These are phyloP conservation scores for Populus tomentosa DNA, from an alignment of 441 rosid genomes.

Conservation along the genomic window DNA sequence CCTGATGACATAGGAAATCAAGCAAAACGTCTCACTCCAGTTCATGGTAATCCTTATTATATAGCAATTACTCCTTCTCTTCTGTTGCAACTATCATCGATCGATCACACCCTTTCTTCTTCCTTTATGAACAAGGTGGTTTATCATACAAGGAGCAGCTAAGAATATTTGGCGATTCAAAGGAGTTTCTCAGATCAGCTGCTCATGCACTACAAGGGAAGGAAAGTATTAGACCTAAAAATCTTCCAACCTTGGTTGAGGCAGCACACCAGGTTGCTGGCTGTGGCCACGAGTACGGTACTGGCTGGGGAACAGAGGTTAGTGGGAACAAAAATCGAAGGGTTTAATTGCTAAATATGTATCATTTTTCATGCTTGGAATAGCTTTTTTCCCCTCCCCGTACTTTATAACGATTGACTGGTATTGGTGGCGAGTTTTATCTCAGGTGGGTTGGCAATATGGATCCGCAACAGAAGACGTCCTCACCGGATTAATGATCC, in stretches of 20 bases:
- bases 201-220: slow-evolving; percentile 40
- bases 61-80: neutral
- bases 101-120: neutral
- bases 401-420: neutral
- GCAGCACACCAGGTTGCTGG: slow-evolving; percentile 37
- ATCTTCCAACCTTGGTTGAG: slow-evolving; percentile 20
- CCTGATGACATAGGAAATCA: slow-evolving; percentile 21
- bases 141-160: slow-evolving; percentile 10
- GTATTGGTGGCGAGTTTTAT: too few relatives aligned
- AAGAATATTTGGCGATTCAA: slow-evolving; percentile 40
- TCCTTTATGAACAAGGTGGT: slow-evolving; percentile 15
- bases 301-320: slow-evolving; percentile 55
- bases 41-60: slow-evolving; percentile 9
- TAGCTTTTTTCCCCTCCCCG: too few relatives aligned
- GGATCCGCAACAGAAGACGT: slow-evolving; percentile 45
- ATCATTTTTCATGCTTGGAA: neutral
- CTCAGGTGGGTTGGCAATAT: slow-evolving; percentile 46
- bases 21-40: neutral
- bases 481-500: slow-evolving; percentile 46
- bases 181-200: slow-evolving; percentile 33
- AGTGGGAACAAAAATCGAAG: neutral
- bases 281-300: slow-evolving; percentile 39
- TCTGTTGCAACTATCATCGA: neutral
- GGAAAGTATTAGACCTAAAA: neutral
- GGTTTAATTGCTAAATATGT: neutral